These are phyloP conservation scores for Chenopodium berlandieri DNA, from an alignment of 148 eudicot genomes.

Conservation along the genomic window DNA sequence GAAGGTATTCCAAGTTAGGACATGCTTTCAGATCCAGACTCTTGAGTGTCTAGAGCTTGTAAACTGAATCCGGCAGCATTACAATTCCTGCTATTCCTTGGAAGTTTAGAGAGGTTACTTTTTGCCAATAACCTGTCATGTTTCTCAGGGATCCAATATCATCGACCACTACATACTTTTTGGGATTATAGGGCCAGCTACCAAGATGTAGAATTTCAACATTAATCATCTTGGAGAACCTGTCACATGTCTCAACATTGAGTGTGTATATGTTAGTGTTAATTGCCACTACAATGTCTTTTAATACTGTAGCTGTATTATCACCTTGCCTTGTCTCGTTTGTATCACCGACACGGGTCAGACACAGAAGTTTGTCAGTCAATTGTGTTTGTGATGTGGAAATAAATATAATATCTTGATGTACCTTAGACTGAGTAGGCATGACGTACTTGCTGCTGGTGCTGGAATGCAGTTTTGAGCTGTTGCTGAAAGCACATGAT, in stretches of 20 bases:
- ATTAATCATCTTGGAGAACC: background rate
- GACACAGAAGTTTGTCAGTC: too few species aligned
- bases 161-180: background rate
- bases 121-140: background rate
- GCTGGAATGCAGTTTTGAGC: background rate
- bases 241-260: too few species aligned
- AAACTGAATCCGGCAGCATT: background rate
- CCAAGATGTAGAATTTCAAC: constrained; percentile 1
- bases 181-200: background rate
- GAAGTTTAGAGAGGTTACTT: background rate
- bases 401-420: too few species aligned
- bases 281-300: background rate
- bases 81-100: background rate
- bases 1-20: constrained; percentile 5
- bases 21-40: constrained; percentile 12
- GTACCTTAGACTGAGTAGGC: too few species aligned
- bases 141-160: background rate
- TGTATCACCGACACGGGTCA: too few species aligned
- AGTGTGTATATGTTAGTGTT: background rate
- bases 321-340: too few species aligned
- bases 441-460: too few species aligned
- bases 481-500: background rate
- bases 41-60: background rate
- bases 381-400: too few species aligned
- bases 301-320: too few species aligned